Base-by-base conservation (phyloP, 179 eudicot genomes). In the Patellifolia procumbens region DNA sequence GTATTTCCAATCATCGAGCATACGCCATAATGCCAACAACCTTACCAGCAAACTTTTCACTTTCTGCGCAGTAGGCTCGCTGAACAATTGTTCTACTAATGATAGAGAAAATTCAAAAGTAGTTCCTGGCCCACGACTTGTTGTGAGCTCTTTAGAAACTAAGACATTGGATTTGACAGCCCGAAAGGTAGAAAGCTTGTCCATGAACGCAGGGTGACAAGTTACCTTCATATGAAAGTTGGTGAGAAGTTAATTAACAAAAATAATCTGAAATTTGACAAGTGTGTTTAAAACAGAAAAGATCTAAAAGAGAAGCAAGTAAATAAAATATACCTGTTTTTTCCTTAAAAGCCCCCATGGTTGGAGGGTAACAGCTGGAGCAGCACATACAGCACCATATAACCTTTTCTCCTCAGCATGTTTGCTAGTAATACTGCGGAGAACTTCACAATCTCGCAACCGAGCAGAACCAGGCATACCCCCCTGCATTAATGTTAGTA, bases 391-490 rank as follows among this genome's bases (percentile, higher is more conserved):
- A 73, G 99, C 99, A 61, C 88, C 88, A 72, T 95, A 95, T 72
- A 93, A 78, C 79, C 94, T 86, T 81, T 93, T 91, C 68, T 81
- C 89, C 80, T 92, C 97, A 17, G 89, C 97, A 46, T 95, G 99
- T 78, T 88, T 90, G 85, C 86, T 85, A n/a, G 92, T 89, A 76
- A 95, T 90, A 55, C 55, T 61, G 53, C 85, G 90, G 53, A 95
- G 95, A 77, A 82, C 68, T 80, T 88, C 80, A 82, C 89, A 85
- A 78, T 95, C 99, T 82, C 99, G 89, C 76, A 95, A 79, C 52
- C 97, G 93, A 55, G 87, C 90, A 20, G 99, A 89, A 76, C 99
- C 99, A 48, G 99, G 99, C 99, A 95, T 95, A 68, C 99, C 99
- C 76, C 99, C 97, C 99, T 95, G 81, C 74, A 74, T 62, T 73